Conservation (phyloP, 371 early-diverging fungal species). For the Mortierella sp. region DNA sequence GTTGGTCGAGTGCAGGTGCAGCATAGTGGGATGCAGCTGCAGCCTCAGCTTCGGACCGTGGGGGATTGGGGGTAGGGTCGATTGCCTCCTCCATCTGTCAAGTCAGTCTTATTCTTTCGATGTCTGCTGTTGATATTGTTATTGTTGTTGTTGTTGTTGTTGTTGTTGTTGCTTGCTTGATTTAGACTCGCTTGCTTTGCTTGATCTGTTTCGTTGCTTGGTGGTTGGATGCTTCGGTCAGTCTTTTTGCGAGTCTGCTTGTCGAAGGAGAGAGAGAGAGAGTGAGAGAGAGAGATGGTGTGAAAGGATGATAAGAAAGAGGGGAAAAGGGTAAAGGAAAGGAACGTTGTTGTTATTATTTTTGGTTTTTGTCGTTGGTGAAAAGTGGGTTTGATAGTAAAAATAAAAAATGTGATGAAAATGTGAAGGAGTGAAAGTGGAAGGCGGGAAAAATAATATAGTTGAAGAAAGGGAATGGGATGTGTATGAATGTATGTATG, state of each 20-base stretch:
- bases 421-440: not conserved
- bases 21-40: conserved; percentile 7
- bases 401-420: not conserved
- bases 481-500: not conserved
- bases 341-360: not conserved
- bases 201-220: not conserved
- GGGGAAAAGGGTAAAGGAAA: not conserved
- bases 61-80: conserved; percentile 11
- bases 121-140: not conserved
- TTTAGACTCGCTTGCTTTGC: not conserved
- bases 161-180: not conserved
- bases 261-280: not conserved
- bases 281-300: conserved; percentile 8
- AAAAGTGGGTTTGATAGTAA: not conserved
- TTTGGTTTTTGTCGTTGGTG: not conserved
- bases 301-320: conserved; percentile 5
- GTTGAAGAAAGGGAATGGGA: not conserved
- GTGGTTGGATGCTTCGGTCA: not conserved
- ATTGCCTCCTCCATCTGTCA: conserved; percentile 17
- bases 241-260: not conserved
- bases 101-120: not conserved
- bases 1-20: conserved; percentile 5
- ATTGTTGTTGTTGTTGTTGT: not conserved
- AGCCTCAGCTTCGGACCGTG: conserved; percentile 5
- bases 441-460: not conserved